phyloP scores from a whole-genome alignment of 768 basidiomycete genomes.

The Pleurotus tuber-regium region DNA sequence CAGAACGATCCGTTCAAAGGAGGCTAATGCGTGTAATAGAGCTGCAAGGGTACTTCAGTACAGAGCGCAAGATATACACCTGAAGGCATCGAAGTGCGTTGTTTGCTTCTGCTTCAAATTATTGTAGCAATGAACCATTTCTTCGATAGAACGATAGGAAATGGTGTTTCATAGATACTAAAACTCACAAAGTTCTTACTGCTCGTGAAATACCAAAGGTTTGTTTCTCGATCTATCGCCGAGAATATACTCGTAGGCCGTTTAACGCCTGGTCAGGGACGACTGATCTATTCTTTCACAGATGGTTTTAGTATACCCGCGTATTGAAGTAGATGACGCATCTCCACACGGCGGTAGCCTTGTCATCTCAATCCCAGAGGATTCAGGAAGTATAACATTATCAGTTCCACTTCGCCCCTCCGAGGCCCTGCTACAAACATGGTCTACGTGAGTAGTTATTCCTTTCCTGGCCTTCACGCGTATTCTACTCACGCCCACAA shows the following conservation, averaged over 20 bases:
- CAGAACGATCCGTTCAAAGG: not conserved
- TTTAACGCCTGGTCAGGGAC: too few species aligned
- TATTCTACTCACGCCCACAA: not conserved
- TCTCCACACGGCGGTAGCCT: slow-evolving; percentile 48
- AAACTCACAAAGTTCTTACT: slow-evolving; percentile 55
- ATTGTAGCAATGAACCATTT: slow-evolving; percentile 5
- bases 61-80: slow-evolving; percentile 52
- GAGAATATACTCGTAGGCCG: too few species aligned
- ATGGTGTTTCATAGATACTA: slow-evolving; percentile 67
- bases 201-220: slow-evolving; percentile 66
- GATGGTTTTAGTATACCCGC: slow-evolving; percentile 69
- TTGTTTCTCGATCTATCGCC: slow-evolving; percentile 13
- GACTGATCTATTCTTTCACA: too few species aligned
- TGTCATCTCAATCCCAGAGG: slow-evolving; percentile 57
- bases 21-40: slow-evolving; percentile 36
- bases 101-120: not conserved
- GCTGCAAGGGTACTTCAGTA: slow-evolving; percentile 68
- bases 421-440: slow-evolving; percentile 42
- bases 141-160: slow-evolving; percentile 58
- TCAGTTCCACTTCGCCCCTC: slow-evolving; percentile 57
- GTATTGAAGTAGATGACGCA: slow-evolving; percentile 43
- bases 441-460: slow-evolving; percentile 50
- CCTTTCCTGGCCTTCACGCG: not conserved
- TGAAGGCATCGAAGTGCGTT: slow-evolving; percentile 62
- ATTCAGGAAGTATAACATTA: slow-evolving; percentile 56